Base-by-base conservation (phyloP, 768 basidiomycete species). In the Leccinellum albellum region DNA sequence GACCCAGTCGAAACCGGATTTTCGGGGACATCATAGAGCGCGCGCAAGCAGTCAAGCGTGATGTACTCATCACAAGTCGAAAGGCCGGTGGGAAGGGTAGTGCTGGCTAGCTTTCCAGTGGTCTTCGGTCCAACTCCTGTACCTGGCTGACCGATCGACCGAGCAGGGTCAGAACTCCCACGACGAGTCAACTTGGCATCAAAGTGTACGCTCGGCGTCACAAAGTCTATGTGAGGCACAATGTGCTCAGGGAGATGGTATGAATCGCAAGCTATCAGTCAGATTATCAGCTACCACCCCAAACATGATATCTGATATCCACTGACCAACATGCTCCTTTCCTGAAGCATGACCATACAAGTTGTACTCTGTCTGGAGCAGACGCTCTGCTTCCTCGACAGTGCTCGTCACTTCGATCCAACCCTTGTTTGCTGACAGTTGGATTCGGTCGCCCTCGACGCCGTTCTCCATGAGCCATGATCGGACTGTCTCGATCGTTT, bases 141-240 rank as follows among this genome's bases (percentile, higher is more conserved):
- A 40, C 37, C 37, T 10, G 37, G 37, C 37, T 40, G 37, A 10
- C 37, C 37, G n/a, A 40, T 5, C 1, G 37, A 40, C 37, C 37
- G 37, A 20, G 37, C 37, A 8, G 37, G 37, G 1, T 40, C 37
- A 5, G 15, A 0, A 37, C 15, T 9, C 35, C 14, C 46, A 50
- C 68, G 60, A 56, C 63, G 58, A 29, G 59, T 54, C 54, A 67
- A 31, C 54, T 59, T 64, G 12, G 58, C 52, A 51, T 72, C 67
- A 24, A 76, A 76, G 62, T 73, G 65, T 1, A 74, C 64, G 10
- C 70, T 70, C 10, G 71, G 71, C 0, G 62, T 70, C 42, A 73
- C 68, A 52, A 75, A 64, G 50, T 76, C 71, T 15, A 74, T 62
- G 49, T 76, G 75, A 32, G 66, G 60, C 7, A 47, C 56, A 24